Percentiles rank a stretch among this genome's conserved stretches.
phyloP scores from a whole-genome alignment of 345 rosid species.

The Aurinia saxatilis region DNA sequence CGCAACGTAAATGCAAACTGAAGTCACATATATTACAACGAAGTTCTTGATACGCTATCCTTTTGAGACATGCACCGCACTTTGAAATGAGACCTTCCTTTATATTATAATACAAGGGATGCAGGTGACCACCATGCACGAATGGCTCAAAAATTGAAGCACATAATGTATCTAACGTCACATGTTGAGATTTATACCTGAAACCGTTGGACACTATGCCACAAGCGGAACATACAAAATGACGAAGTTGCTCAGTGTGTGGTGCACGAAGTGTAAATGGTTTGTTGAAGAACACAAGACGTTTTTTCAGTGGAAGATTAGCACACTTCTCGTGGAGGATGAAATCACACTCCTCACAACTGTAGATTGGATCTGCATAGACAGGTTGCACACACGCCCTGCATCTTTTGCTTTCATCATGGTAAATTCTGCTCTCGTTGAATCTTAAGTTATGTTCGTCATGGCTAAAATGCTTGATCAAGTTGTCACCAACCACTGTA shows the following conservation, averaged over 20 bases:
- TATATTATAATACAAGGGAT: background rate
- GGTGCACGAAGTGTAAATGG: too few species aligned
- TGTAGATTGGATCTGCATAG: background rate
- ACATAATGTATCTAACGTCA: background rate
- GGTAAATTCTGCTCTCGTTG: background rate
- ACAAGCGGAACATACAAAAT: background rate
- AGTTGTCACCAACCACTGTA: background rate
- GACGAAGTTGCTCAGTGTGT: too few species aligned
- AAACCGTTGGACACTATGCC: background rate
- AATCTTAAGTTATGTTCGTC: background rate
- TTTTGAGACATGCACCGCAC: too few species aligned
- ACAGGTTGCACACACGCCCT: constrained; percentile 1
- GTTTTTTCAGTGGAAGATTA: background rate
- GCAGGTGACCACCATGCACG: background rate
- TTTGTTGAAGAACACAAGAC: too few species aligned
- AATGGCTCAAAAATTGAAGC: background rate
- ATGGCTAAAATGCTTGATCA: constrained; percentile 3
- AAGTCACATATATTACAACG: background rate
- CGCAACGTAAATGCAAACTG: background rate
- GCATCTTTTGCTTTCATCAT: background rate
- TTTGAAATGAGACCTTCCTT: too few species aligned
- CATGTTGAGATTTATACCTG: background rate
- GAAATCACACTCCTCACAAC: background rate
- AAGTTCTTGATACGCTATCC: too few species aligned
- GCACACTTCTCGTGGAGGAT: background rate